These are phyloP conservation scores for Baorangia bicolor DNA, from an alignment of 768 basidiomycete species.

Conservation along the genomic window DNA sequence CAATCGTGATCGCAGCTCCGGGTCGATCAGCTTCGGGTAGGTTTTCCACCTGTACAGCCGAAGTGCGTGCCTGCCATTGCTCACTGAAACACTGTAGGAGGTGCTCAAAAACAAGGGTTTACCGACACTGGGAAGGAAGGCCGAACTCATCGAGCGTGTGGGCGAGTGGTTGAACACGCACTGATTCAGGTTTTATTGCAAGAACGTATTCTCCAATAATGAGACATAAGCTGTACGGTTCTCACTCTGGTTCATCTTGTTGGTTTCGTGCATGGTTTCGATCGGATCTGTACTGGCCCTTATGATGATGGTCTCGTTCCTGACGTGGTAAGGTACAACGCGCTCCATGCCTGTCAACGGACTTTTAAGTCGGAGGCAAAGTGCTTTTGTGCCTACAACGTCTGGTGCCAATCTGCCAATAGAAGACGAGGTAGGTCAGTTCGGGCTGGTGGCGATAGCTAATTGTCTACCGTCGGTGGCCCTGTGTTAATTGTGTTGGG, in stretches of 20 bases:
- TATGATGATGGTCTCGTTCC: no score
- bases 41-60: slow-evolving; percentile 10
- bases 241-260: no score
- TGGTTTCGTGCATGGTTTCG: background rate
- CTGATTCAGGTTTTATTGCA: slow-evolving; percentile 3
- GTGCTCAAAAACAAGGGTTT: slow-evolving; percentile 69
- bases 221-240: no score
- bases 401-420: no score
- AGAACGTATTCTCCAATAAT: background rate
- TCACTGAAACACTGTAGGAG: slow-evolving; percentile 42
- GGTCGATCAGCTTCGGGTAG: slow-evolving; percentile 77
- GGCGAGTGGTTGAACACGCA: slow-evolving; percentile 56
- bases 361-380: background rate
- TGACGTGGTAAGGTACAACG: background rate
- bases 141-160: slow-evolving; percentile 66
- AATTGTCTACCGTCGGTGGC: background rate
- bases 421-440: no score
- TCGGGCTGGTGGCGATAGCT: background rate
- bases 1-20: slow-evolving; percentile 50
- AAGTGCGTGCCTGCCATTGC: background rate
- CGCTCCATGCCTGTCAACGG: background rate
- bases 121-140: slow-evolving; percentile 66
- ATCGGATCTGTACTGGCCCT: background rate
- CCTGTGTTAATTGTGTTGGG: no score
- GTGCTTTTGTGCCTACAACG: no score